Evolutionary conservation across 306 rosid species (phyloP), one percentile per base, ranked within the genome.

Genomic region (Prosopis cineraria): DNA sequence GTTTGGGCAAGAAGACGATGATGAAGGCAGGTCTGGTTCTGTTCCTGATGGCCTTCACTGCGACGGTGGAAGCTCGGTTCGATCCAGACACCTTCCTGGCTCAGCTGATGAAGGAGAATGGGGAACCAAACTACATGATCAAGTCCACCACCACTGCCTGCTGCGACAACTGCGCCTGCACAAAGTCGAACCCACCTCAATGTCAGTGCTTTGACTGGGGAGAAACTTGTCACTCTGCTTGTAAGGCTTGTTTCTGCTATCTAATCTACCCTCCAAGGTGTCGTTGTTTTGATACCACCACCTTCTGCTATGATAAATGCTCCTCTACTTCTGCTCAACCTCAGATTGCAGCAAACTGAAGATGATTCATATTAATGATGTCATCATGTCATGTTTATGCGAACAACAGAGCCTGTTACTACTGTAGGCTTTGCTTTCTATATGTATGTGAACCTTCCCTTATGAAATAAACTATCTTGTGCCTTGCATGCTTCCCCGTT

Each of bases 1-100:
- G 12, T 40, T 10, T 40, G 13, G 10, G 2, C 2, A 40, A 40
- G 11, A 40, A 40, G 44, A 13, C 8, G 12, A 8, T 40, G 44
- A 13, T 40, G 44, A 40, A n/a, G n/a, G 1, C 10, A 7, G 44
- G 44, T 40, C 13, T 44, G 1, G 48, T 44, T 12, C 48, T 12
- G 2, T 44, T 44, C 17, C 3, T 44, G 3, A 44, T 44, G 48
- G 48, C 48, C 48, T 12, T 44, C 19, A 2, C n/a, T 0, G 72
- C 82, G 22, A 58, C 72, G 0, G 74, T 50, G 19, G 78, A 76
- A 17, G 73, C 64, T 40, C 81, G 81, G 1, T 65, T 70, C 27
- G 74, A 81, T 33, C 53, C 62, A 52, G 11, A 16, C 16, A 27
- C 68, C 16, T 10, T 81, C 7, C 47, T 76, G 53, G 33, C 34